These are phyloP conservation scores for Syzygium malaccense DNA, from an alignment of 441 rosid species.

Conservation along the genomic window DNA sequence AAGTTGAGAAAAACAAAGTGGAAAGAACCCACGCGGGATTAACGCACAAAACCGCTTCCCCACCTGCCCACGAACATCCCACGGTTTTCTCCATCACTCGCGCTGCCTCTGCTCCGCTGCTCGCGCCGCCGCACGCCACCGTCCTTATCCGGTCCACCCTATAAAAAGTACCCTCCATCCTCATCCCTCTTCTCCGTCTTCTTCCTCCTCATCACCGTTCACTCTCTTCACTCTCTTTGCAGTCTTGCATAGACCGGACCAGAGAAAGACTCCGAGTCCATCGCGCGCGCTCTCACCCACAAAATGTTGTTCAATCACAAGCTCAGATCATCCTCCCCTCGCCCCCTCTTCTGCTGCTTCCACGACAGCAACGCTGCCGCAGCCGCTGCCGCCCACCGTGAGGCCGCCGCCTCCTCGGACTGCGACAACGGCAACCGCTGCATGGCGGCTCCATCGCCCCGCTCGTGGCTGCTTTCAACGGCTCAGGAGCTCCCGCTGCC, in stretches of 20 bases:
- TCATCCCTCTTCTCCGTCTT: not conserved
- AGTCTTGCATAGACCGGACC: not conserved
- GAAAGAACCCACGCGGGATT: not conserved
- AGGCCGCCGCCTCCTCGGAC: not conserved
- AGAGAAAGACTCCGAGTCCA: not conserved
- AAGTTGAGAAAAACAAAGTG: not conserved
- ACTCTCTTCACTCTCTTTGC: not conserved
- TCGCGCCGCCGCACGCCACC: not conserved
- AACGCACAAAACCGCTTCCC: not conserved
- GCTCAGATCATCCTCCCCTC: not conserved
- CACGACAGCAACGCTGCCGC: not conserved
- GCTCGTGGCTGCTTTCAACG: not conserved
- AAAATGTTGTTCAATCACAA: not conserved
- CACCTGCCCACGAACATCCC: not conserved
- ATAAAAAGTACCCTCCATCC: not conserved
- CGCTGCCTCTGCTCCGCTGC: not conserved
- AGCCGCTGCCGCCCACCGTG: not conserved
- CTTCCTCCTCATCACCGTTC: not conserved
- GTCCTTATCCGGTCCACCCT: not conserved
- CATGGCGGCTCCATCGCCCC: not conserved
- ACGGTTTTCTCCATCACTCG: not conserved
- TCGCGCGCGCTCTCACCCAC: not conserved
- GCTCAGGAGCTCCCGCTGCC: too few species aligned
- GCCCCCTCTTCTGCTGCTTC: not conserved
- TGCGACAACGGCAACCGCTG: fast-evolving